phyloP scores from a whole-genome alignment of 345 rosid species.

The Cardamine resedifolia region DNA sequence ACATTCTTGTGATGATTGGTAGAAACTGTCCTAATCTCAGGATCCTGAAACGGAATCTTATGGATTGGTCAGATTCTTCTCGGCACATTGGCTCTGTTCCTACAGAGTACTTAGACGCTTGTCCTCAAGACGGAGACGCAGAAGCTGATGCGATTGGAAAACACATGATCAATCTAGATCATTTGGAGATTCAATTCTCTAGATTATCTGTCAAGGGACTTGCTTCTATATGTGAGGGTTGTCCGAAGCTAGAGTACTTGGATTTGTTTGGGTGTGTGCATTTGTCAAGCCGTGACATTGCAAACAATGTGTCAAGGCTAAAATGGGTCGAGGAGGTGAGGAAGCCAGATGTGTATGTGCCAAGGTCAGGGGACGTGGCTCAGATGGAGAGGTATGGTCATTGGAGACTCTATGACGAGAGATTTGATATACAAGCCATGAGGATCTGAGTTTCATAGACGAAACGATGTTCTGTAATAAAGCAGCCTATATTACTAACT shows the following conservation, averaged over 20 bases:
- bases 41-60: constrained; percentile 60
- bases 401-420: constrained; percentile 80
- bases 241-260: constrained; percentile 58
- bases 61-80: constrained; percentile 80
- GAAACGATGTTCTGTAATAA: constrained; percentile 2
- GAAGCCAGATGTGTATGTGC: constrained; percentile 67
- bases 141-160: constrained; percentile 76
- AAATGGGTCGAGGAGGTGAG: constrained; percentile 57
- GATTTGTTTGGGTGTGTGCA: constrained; percentile 75
- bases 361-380: constrained; percentile 50
- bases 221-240: constrained; percentile 58
- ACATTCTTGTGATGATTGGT: constrained; percentile 59
- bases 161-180: constrained; percentile 56
- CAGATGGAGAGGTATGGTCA: constrained; percentile 70
- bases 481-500: background rate
- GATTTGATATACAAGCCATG: constrained; percentile 75
- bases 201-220: constrained; percentile 67
- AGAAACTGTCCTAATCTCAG: constrained; percentile 67
- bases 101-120: constrained; percentile 56
- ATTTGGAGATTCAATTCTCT: constrained; percentile 68
- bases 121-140: constrained; percentile 80
- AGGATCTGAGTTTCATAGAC: constrained; percentile 44
- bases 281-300: constrained; percentile 66
- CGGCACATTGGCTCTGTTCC: constrained; percentile 66
- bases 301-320: constrained; percentile 43